Base-by-base conservation (phyloP, 1,284 basidiomycete genomes). In the Austroboletus olivaceoglutinosus region DNA sequence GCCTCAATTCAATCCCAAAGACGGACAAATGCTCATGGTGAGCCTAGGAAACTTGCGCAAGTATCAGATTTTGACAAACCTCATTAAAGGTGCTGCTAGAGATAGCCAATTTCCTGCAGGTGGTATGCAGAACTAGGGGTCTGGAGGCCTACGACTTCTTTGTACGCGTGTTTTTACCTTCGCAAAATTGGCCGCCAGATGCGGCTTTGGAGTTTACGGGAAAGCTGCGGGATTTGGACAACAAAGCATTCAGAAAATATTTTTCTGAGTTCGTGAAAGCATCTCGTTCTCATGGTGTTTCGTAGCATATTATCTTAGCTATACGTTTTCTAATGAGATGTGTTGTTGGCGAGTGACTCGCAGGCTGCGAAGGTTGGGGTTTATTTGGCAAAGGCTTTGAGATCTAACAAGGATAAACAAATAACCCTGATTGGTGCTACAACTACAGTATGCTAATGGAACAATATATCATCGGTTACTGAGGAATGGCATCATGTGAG, bases 121-220 rank as follows among this genome's bases (percentile, higher is more conserved):
- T 81, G 3, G 81, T 96, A 16, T 81, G 83, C 55, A 84, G 82
- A 63, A 85, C 85, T 13, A 78, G 97, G 52, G 92, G 91, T 0
- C 75, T 84, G 52, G 97, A 99, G 72, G 88, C 89, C 2, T 82
- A 89, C 63, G 82, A 89, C 51, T 98, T 88, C 72, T 83, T 99
- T 57, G 70, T 86, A 10, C 78, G 75, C 43, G 83, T 86, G 34
- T 93, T 93, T 70, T 80, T 99, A 23, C 94, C 96, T 2, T 84
- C 91, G 13, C 86, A 96, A 69, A 82, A 86, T 55, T 97, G 94
- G 80, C 93, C 95, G 19, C 70, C 80, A 10, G 82, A 88, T 25
- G 84, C 84, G 23, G 87, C 90, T 1, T 60, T 85, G 45, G 91
- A 96, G 56, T 91, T 98, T 56, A 80, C 88, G 5, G 78, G 80